phyloP scores from a whole-genome alignment of 805 yeast species.

The Yarrowia phangngaensis region DNA sequence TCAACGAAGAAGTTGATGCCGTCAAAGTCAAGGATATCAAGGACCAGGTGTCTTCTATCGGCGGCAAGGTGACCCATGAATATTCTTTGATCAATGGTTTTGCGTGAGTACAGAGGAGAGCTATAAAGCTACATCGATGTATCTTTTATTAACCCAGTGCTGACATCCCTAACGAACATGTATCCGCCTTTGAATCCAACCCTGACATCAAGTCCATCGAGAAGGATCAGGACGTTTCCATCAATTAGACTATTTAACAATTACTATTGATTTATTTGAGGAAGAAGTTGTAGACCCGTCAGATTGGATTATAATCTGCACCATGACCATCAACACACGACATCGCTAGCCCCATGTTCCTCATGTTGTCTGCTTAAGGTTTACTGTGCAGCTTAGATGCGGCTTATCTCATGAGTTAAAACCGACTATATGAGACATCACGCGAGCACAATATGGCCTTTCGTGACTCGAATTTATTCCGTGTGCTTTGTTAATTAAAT shows the following conservation, averaged over 20 bases:
- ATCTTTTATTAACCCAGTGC: constrained; percentile 23
- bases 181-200: constrained; percentile 26
- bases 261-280: not conserved
- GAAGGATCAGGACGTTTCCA: constrained; percentile 25
- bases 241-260: constrained; percentile 13
- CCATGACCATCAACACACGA: too few relatives aligned
- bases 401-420: too few relatives aligned
- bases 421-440: too few relatives aligned
- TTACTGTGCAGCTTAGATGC: too few relatives aligned
- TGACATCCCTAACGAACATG: constrained; percentile 24
- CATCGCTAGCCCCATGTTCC: too few relatives aligned
- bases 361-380: too few relatives aligned
- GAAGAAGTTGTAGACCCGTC: not conserved
- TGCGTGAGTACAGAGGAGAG: constrained; percentile 10
- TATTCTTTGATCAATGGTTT: constrained; percentile 12
- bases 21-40: constrained; percentile 16
- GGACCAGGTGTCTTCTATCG: constrained; percentile 29
- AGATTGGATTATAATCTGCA: too few relatives aligned
- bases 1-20: constrained; percentile 28
- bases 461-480: too few relatives aligned
- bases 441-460: too few relatives aligned
- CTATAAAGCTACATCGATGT: too few relatives aligned
- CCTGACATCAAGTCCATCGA: constrained; percentile 26
- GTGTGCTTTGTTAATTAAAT: too few relatives aligned
- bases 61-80: constrained; percentile 31